A percentile compares a stretch with the other conserved stretches of the same genome.
phyloP scores from a whole-genome alignment of 345 rosid species.

The Raphanus sativus region DNA sequence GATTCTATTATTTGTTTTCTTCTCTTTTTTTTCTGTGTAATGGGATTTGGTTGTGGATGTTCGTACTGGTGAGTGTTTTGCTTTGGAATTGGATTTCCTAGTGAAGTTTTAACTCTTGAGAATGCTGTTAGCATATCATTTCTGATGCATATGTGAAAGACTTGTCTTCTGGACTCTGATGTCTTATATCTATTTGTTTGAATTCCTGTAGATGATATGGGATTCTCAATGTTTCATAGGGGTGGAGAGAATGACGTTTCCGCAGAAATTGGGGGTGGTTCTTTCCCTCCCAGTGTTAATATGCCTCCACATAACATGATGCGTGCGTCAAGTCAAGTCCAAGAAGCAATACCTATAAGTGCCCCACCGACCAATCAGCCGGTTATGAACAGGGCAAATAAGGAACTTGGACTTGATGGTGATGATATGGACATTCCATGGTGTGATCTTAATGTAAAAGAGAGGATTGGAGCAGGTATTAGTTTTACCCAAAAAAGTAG shows the following conservation, averaged over 20 bases:
- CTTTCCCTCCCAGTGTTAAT: conserved; percentile 31
- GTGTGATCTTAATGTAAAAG: conserved; percentile 85
- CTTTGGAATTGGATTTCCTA: not conserved
- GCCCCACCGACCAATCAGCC: conserved; percentile 46
- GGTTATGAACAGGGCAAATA: conserved; percentile 45
- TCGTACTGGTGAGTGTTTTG: conserved; percentile 7
- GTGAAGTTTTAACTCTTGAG: not conserved
- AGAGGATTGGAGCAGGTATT: conserved; percentile 97
- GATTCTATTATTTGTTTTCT: conserved; percentile 10
- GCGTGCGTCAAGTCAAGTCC: conserved; percentile 43
- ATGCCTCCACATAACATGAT: conserved; percentile 48
- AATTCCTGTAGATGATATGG: conserved; percentile 49
- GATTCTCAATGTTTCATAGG: conserved; percentile 54
- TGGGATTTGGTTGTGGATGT: conserved; percentile 1
- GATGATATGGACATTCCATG: conserved; percentile 92
- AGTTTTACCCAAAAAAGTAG: not conserved
- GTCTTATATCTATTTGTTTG: conserved; percentile 27
- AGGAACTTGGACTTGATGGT: conserved; percentile 65
- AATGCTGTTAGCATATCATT: conserved; percentile 4
- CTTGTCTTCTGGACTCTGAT: conserved; percentile 19
- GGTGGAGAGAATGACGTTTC: conserved; percentile 51
- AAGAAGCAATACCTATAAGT: conserved; percentile 47
- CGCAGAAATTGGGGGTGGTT: conserved; percentile 47
- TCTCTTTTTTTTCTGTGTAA: not conserved
- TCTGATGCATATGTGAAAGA: conserved; percentile 9